A percentile compares a stretch with the other conserved stretches of the same genome.
Conservation (phyloP, 164 flowering plant genomes). For the Houttuynia cordata region DNA sequence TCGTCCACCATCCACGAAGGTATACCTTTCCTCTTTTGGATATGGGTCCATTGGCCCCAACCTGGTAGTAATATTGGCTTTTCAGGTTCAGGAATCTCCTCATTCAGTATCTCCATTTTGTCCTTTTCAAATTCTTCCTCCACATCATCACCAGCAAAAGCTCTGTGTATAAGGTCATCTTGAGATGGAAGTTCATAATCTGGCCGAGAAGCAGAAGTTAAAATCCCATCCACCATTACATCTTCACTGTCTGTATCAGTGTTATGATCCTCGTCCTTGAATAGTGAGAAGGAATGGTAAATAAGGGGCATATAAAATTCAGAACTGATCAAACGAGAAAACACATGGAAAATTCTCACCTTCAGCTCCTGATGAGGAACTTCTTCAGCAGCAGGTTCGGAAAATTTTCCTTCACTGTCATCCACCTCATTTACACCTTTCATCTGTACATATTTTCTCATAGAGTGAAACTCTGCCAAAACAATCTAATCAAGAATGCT, state of each 20-base stretch:
- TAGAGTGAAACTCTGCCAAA: background rate
- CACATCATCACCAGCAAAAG: constrained; percentile 96
- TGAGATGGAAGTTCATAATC: constrained; percentile 79
- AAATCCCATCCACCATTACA: constrained; percentile 76
- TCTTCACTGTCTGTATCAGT: constrained; percentile 62
- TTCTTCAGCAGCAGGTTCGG: constrained; percentile 10
- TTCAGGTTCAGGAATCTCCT: constrained; percentile 88
- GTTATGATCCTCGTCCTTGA: constrained; percentile 31
- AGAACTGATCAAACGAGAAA: background rate
- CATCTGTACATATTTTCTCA: constrained; percentile 18
- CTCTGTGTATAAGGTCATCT: constrained; percentile 64
- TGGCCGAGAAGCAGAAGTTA: constrained; percentile 37
- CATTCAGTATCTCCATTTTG: constrained; percentile 53
- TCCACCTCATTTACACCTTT: constrained; percentile 16
- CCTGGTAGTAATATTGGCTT: constrained; percentile 81
- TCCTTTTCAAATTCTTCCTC: constrained; percentile 76
- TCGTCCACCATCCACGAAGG: constrained; percentile 79
- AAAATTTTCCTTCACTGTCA: constrained; percentile 10
- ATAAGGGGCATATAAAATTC: background rate
- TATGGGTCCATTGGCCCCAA: constrained; percentile 90
- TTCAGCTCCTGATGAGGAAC: constrained; percentile 16
- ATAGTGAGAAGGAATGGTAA: background rate
- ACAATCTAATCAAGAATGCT: background rate
- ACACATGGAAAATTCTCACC: constrained; percentile 14
- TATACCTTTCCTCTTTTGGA: constrained; percentile 66